phyloP scores from a whole-genome alignment of 2,329 filamentous ascomycete species.

The Bipolaris oryzae region DNA sequence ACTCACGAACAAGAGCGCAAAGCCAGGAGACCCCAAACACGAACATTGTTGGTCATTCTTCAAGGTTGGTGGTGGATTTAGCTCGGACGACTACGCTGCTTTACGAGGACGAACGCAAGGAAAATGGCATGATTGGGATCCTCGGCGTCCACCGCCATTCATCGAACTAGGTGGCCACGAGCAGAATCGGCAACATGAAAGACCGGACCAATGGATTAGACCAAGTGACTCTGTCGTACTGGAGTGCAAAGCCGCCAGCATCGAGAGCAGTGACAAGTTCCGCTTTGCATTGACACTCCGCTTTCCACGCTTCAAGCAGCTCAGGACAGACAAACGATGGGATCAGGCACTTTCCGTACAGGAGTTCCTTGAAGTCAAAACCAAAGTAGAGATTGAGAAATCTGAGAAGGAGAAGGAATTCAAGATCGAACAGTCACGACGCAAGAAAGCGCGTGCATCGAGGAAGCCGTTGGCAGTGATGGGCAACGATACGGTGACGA shows the following conservation, averaged over 20 bases:
- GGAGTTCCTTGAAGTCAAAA: conserved; percentile 76
- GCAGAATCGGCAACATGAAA: conserved; percentile 74
- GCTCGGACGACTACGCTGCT: conserved; percentile 80
- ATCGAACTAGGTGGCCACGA: conserved; percentile 75
- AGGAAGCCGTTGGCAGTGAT: conserved; percentile 76
- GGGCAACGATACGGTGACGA: conserved; percentile 62
- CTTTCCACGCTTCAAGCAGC: conserved; percentile 85
- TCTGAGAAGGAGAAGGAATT: conserved; percentile 70
- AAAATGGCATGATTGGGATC: conserved; percentile 89
- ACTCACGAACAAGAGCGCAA: conserved; percentile 72
- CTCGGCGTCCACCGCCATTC: conserved; percentile 74
- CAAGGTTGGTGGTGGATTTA: conserved; percentile 95
- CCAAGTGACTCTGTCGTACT: conserved; percentile 87
- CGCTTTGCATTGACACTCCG: conserved; percentile 77
- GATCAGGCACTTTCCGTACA: conserved; percentile 76
- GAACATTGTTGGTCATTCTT: conserved; percentile 93
- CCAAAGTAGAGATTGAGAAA: conserved; percentile 65
- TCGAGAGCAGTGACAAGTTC: conserved; percentile 78
- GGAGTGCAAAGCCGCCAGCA: conserved; percentile 84
- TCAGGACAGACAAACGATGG: conserved; percentile 87
- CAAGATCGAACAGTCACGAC: conserved; percentile 70
- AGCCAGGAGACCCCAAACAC: conserved; percentile 60
- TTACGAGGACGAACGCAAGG: conserved; percentile 85
- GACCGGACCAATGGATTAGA: conserved; percentile 91
- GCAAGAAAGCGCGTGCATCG: conserved; percentile 65